Base-by-base conservation (phyloP, 169 alveolate genomes). In the Plasmodium inui region DNA sequence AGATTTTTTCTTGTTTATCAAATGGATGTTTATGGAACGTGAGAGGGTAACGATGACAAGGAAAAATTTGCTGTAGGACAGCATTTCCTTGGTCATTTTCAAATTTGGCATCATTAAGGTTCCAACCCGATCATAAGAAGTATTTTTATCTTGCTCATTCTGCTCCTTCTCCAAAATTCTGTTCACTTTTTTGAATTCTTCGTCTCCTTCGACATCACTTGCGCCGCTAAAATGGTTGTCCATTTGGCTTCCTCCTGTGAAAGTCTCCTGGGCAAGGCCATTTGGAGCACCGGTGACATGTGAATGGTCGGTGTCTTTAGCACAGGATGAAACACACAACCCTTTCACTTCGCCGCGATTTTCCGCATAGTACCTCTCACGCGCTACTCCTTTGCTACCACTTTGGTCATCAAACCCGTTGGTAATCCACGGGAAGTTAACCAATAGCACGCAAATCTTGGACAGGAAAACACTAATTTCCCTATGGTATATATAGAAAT, bases 1-100 rank as follows among this genome's bases (percentile, higher is more conserved):
- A 10, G 95, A 70, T 81, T 91, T 80, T 71, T 82, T 82, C 74
- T 72, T 82, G 83, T 91, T 91, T 81, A 41, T 70, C 44, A 91
- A 81, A 26, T 91, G 95, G n/a, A 91, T 41, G 30, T 55, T 82
- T 67, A 91, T 80, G 34, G 92, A 92, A 71, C 95, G 95, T 71
- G 95, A 91, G 34, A 91, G 41, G 26, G 95, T 91, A 30, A 91
- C 50, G 14, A 91, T 82, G 32, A 91, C 83, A 14, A 91, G 46
- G 76, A 91, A 91, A 37, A 91, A 91, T 91, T 91, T 91, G 86
- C 95, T 91, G 76, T 91, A 91, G 17, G 95, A 91, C 17, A 91
- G 32, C 39, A 91, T 76, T 91, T 91, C 95, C 57, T 91, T 91
- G 73, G 30, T 91, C 26, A 91, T 91, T 17, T 61, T 28, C 12